Base-by-base conservation (phyloP, 306 rosid genomes). In the Corylus americana region DNA sequence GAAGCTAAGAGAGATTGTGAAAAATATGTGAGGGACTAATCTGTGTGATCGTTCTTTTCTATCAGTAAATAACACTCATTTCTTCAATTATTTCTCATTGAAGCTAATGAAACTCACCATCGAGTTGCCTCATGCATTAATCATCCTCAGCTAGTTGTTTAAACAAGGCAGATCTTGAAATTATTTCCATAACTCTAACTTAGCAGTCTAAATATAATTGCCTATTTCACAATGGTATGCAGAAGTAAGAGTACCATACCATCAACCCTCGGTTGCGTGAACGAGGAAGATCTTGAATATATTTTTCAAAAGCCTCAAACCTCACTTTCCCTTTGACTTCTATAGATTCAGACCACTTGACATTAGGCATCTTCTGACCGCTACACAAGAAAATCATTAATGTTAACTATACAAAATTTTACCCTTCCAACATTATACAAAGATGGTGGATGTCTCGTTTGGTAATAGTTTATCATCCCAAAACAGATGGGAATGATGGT, bases 301-400 rank as follows among this genome's bases (percentile, higher is more conserved):
- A 79, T 66, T 79, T 79, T 31, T 73, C 78, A 53, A 79, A 79
- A 73, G 44, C 83, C 29, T 79, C 83, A 39, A 72, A 67, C 74
- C 48, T 79, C 48, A 79, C 83, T 75, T 79, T 79, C 45, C 83
- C 83, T 79, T 79, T 79, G 78, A 79, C 83, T 79, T 79, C 78
- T 51, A 79, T 44, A 73, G 78, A 62, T 50, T 79, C 58, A 62
- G 74, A 64, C 83, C 83, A 79, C 74, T 62, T 79, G 61, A 73
- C 37, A 73, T 18, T 71, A 37, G 78, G 73, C 78, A 79, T 79
- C 83, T 44, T 79, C 75, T 79, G 74, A 49, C 83, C 83, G 47
- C 83, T 79, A 79, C 78, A 79, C 67, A 72, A 51, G 17, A 71
- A 50, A 64, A 35, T 51, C 20, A 73, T 16, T 22, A 72, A 55